Evolutionary conservation across 2,329 filamentous ascomycete genomes (phyloP).

Genomic region (Aspergillus ustus): DNA sequence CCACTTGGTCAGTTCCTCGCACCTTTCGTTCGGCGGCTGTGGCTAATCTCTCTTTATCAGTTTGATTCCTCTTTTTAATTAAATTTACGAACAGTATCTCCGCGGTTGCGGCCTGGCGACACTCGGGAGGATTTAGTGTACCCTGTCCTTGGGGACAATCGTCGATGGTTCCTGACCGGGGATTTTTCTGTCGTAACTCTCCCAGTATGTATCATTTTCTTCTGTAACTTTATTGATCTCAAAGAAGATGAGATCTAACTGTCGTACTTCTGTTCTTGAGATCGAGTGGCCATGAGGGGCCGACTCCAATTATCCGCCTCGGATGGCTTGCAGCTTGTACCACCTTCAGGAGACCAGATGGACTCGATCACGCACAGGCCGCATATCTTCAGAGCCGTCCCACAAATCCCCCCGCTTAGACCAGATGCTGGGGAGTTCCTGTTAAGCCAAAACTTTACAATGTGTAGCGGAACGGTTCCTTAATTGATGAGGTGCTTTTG

Average conservation of each 20-base stretch:
- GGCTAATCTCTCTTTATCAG: not conserved
- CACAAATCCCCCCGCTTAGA: constrained; percentile 21
- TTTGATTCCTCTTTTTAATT: not conserved
- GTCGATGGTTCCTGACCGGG: constrained; percentile 12
- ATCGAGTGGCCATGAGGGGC: not conserved
- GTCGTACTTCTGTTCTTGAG: constrained; percentile 8
- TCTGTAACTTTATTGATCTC: not conserved
- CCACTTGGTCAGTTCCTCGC: not conserved
- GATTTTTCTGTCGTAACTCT: not conserved
- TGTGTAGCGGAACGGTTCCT: not conserved
- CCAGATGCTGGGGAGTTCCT: constrained; percentile 3
- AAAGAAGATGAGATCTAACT: not conserved
- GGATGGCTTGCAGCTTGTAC: constrained; percentile 23
- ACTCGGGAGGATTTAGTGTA: constrained; percentile 12
- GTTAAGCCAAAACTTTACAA: not conserved
- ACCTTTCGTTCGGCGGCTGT: not conserved
- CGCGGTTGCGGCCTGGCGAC: not conserved
- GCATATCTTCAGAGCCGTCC: constrained; percentile 16
- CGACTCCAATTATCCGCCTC: constrained; percentile 15
- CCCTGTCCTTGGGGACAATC: constrained; percentile 9
- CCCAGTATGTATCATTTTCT: not conserved
- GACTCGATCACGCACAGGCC: constrained; percentile 19
- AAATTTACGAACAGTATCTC: constrained; percentile 3
- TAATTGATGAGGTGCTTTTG: not conserved
- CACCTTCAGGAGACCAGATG: constrained; percentile 5